phyloP scores from a whole-genome alignment of 805 yeast species.

The Scheffersomyces ergatensis region DNA sequence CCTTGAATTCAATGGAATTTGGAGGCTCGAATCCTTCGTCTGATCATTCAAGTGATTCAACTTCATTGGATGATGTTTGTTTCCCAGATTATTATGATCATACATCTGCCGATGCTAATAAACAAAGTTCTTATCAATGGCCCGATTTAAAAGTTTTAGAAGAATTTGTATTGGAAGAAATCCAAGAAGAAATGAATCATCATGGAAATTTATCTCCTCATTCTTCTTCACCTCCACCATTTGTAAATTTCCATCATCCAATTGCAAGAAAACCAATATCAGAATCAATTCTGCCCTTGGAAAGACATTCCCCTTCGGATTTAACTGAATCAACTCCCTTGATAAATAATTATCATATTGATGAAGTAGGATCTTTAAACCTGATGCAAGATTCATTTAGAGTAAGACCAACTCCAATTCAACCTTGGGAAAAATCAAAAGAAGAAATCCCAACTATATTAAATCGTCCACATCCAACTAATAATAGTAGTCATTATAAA shows the following conservation, averaged over 20 bases:
- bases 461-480: conserved; percentile 3
- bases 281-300: conserved; percentile 1
- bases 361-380: conserved; percentile 28
- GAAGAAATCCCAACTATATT: conserved; percentile 30
- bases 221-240: not conserved
- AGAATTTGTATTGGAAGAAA: conserved; percentile 75
- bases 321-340: conserved; percentile 31
- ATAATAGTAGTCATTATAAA: not conserved
- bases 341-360: conserved; percentile 24
- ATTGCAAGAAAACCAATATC: not conserved
- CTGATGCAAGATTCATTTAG: conserved; percentile 48
- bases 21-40: conserved; percentile 64
- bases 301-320: not conserved
- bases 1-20: conserved; percentile 34
- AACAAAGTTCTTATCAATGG: conserved; percentile 50
- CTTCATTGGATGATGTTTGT: conserved; percentile 90
- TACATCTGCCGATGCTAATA: conserved; percentile 11
- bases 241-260: conserved; percentile 4
- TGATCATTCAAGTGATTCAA: conserved; percentile 58
- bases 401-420: conserved; percentile 69
- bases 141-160: conserved; percentile 78
- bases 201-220: conserved; percentile 1
- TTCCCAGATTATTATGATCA: conserved; percentile 66
- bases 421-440: conserved; percentile 63
- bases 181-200: conserved; percentile 6